Evolutionary conservation across 202 grass and related monocot species (phyloP).

Genomic region (Dendrocalamus latiflorus): DNA sequence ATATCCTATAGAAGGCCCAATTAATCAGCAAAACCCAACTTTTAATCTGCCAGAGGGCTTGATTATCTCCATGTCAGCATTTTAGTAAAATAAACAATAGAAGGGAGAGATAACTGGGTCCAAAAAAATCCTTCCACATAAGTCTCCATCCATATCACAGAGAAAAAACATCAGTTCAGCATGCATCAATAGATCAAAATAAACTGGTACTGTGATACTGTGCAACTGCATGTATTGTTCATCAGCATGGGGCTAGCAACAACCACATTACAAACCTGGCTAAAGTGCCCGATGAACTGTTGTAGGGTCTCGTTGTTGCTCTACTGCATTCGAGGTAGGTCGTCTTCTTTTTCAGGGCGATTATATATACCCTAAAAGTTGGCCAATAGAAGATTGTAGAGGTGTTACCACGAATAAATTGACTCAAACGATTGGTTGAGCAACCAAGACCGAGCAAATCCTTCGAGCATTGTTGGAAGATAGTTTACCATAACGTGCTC

Average conservation of each 20-base stretch:
- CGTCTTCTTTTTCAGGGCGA: no score
- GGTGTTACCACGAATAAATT: no score
- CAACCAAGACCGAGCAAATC: no score
- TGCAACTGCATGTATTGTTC: neutral
- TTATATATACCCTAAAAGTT: no score
- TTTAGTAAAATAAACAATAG: neutral
- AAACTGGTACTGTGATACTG: neutral
- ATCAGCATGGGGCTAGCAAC: neutral
- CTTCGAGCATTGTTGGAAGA: no score
- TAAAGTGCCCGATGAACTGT: no score
- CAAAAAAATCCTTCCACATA: neutral
- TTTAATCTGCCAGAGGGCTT: neutral
- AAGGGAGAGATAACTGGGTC: neutral
- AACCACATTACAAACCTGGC: neutral
- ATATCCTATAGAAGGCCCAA: neutral
- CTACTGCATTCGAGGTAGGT: no score
- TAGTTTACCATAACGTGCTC: no score
- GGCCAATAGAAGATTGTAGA: no score
- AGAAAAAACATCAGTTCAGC: neutral
- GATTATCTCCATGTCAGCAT: neutral
- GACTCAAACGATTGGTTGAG: no score
- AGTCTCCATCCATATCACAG: neutral
- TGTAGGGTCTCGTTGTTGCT: no score
- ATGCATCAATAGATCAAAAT: neutral
- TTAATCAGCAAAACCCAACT: neutral